Percentiles rank a stretch among this genome's conserved stretches.
phyloP scores from a whole-genome alignment of 495 filamentous ascomycete genomes.

The Lasiosphaeria miniovina region DNA sequence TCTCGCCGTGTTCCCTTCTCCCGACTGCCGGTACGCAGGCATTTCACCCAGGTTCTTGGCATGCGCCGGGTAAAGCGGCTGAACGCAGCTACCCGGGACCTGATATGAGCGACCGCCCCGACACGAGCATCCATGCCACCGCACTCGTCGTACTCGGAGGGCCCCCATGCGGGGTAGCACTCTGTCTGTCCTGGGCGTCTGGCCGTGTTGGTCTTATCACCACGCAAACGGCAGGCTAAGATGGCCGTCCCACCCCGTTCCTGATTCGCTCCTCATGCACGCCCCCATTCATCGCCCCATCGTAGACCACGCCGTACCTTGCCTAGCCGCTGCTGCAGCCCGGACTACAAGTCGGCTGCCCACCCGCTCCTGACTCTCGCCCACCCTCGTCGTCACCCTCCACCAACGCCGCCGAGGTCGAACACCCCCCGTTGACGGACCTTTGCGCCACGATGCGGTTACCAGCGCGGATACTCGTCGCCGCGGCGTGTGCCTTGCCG shows the following conservation, averaged over 20 bases:
- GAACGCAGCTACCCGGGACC: background rate
- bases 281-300: background rate
- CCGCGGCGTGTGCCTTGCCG: too few species aligned
- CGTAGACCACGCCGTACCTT: background rate
- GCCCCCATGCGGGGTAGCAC: too few species aligned
- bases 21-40: too few species aligned
- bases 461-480: too few species aligned
- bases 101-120: background rate
- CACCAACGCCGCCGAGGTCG: background rate
- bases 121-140: background rate
- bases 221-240: background rate
- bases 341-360: background rate
- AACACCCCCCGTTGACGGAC: too few species aligned
- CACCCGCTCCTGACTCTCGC: background rate
- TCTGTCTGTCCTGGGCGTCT: background rate
- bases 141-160: too few species aligned
- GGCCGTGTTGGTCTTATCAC: background rate
- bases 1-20: too few species aligned
- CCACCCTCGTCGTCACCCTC: background rate
- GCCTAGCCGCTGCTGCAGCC: background rate
- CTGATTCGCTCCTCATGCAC: background rate
- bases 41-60: background rate
- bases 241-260: background rate
- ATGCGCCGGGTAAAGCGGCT: background rate
- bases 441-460: too few species aligned